Percentiles rank a stretch among this genome's conserved stretches.
These are phyloP conservation scores for Zymoseptoria pseudotritici DNA, from an alignment of 2,329 filamentous ascomycete species.

Conservation along the genomic window DNA sequence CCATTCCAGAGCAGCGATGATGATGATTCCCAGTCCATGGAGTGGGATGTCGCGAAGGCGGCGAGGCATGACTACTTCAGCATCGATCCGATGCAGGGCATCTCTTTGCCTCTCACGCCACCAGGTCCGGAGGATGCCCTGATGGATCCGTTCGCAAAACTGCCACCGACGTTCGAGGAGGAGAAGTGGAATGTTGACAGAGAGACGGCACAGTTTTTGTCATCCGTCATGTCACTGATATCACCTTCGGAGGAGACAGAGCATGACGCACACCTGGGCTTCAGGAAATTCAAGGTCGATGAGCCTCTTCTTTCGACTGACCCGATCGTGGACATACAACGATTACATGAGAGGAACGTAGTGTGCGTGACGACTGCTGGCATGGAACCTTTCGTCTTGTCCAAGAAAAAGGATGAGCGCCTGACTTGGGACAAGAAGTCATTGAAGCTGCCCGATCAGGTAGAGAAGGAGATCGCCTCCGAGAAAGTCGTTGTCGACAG, in stretches of 20 bases:
- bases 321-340: conserved; percentile 38
- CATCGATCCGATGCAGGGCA: conserved; percentile 1
- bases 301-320: conserved; percentile 41
- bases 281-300: conserved; percentile 34
- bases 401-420: conserved; percentile 38
- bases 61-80: conserved; percentile 5
- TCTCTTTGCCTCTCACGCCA: neutral
- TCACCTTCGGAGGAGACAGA: conserved; percentile 2
- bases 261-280: neutral
- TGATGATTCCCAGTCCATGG: conserved; percentile 2
- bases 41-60: neutral
- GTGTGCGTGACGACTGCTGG: conserved; percentile 9
- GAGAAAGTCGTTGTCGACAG: conserved; percentile 36
- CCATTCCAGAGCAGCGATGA: neutral
- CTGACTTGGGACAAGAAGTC: conserved; percentile 33
- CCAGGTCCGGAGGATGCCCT: conserved; percentile 1
- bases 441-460: conserved; percentile 5
- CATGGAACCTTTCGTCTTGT: conserved; percentile 28
- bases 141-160: conserved; percentile 1
- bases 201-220: conserved; percentile 19
- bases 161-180: neutral
- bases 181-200: conserved; percentile 26
- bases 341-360: conserved; percentile 28
- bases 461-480: conserved; percentile 9
- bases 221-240: conserved; percentile 8